Percentiles rank a stretch among this genome's conserved stretches.
Conservation (phyloP, 192 early-diverging fungal genomes). For the Coemansia reversa region DNA sequence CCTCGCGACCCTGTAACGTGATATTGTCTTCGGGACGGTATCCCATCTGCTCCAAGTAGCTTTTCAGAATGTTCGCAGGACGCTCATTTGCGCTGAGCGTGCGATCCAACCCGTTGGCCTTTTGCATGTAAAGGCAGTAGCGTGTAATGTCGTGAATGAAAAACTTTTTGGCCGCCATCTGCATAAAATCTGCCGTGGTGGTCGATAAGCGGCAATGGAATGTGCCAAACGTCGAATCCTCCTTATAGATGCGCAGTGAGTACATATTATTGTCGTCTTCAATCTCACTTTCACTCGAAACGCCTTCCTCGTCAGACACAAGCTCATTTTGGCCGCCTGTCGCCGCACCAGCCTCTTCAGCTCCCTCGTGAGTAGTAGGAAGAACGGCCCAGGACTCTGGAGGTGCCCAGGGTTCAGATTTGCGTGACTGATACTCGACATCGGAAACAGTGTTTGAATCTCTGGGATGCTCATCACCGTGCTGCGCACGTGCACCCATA, state of each 20-base stretch:
- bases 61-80: slow-evolving; percentile 73
- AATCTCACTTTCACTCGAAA: slow-evolving; percentile 39
- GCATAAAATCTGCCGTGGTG: slow-evolving; percentile 71
- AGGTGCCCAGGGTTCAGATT: slow-evolving; percentile 60
- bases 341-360: slow-evolving; percentile 31
- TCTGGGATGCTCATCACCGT: neutral
- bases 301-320: slow-evolving; percentile 27
- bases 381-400: slow-evolving; percentile 76
- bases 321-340: slow-evolving; percentile 29
- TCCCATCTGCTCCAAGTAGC: slow-evolving; percentile 73
- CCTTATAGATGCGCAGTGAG: slow-evolving; percentile 74
- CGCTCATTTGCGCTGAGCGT: slow-evolving; percentile 66
- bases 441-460: slow-evolving; percentile 9
- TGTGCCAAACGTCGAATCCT: slow-evolving; percentile 78
- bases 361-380: slow-evolving; percentile 43
- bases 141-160: slow-evolving; percentile 71
- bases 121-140: slow-evolving; percentile 48
- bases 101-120: slow-evolving; percentile 64
- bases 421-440: slow-evolving; percentile 42
- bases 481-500: neutral
- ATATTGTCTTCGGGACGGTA: slow-evolving; percentile 76
- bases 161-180: slow-evolving; percentile 77
- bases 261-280: slow-evolving; percentile 49
- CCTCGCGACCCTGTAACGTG: slow-evolving; percentile 76
- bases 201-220: slow-evolving; percentile 68